Evolutionary conservation across 2,329 filamentous ascomycete genomes (phyloP), one percentile per base, ranked within the genome.

Genomic region (Aspergillus fumigatus): DNA sequence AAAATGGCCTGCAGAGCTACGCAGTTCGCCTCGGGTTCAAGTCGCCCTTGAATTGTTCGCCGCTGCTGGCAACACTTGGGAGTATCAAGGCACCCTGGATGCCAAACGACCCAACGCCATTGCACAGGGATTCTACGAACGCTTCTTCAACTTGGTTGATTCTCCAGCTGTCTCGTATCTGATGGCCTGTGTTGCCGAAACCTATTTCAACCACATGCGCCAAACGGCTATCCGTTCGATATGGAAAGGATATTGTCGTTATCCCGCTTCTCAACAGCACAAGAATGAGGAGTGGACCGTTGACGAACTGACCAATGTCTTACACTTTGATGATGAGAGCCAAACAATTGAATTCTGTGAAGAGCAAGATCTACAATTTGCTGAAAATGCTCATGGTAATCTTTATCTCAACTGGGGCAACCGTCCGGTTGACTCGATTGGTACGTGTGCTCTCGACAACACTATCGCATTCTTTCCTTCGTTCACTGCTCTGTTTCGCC

Each of bases 171-270:
- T 84, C 1, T 83, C 84, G 0, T 88, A 86, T 63, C 72, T 87
- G 7, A 83, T 85, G 80, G 84, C 81, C 7, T 87, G 85, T 68
- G 82, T 85, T 25, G 82, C 84, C 1, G 85, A 87, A 63, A 80
- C 85, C 10, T 82, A 82, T 59, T 87, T 88, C 70, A 82, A 82
- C 53, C 73, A 81, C 26, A 73, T 87, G 47, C 81, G 85, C 10
- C 77, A 82, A 51, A 80, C 78, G 25, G 79, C 81, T 5, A 75
- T 88, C 48, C 79, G 82, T 41, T 76, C 78, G 2, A 79, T 85
- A 43, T 82, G 78, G 77, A 79, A 77, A 58, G 79, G 75, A 2
- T 84, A 80, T 64, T 79, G 79, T 62, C 77, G 73, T 29, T 72
- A 71, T 21, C 76, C 78, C 11, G 62, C 68, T n/a, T 80, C 78